Base-by-base conservation (phyloP, 176 grass and related monocot genomes). In the Triticum turgidum region DNA sequence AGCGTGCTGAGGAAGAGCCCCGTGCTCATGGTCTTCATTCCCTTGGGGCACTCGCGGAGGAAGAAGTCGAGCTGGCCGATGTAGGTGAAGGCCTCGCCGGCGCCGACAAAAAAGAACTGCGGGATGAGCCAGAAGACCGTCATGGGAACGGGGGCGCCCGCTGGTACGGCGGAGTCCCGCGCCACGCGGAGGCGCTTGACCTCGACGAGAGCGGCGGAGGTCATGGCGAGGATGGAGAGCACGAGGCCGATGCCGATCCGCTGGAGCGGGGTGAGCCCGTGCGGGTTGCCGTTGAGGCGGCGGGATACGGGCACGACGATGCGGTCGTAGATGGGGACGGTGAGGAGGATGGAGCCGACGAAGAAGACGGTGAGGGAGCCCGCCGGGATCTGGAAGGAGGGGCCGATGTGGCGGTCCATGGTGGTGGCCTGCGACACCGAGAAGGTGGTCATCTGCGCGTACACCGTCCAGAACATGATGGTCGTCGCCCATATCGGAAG, bases 61-160 rank as follows among this genome's bases (percentile, higher is more conserved):
- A 99, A 99, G 91, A 99, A 99, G 88, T 96, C 97, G 17, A 99
- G 82, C 84, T 99, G 97, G 27, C 97, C 97, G n/a, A 99, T 94
- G 92, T 99, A 99, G 0, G 97, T 93, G 88, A 96, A 99, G 0
- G 94, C 97, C 85, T 89, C 92, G 8, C 94, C 97, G 3, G 97
- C 42, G 0, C 97, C 97, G 6, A 99, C 97, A 0, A 96, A 79
- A 80, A 99, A 79, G 87, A 99, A 99, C 76, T 99, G 97, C 6
- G 90, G 97, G 61, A 96, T 89, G 5, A 99, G 84, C 92, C 92
- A 99, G 76, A 96, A 99, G 34, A 96, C 97, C 1, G 84, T 76
- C 45, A 96, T 64, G 29, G 90, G 94, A 15, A 84, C 86, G 0
- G 64, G 22, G 0, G 1, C 37, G 4, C 79, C 86, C 20, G 56